phyloP scores from a whole-genome alignment of 1,284 basidiomycete genomes.

The Butyriboletus regius region DNA sequence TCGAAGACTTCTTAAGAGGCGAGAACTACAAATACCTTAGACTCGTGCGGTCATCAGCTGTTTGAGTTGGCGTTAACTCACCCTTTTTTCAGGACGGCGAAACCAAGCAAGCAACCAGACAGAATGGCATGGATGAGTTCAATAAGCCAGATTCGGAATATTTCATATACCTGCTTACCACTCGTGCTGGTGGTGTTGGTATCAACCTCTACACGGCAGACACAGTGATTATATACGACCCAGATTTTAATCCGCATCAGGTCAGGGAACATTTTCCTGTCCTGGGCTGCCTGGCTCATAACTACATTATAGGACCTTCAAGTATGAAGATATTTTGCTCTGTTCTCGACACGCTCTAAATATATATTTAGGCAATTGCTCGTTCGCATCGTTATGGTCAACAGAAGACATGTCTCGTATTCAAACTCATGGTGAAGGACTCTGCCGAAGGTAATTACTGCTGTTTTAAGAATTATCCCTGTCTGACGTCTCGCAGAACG shows the following conservation, averaged over 20 bases:
- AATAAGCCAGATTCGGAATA: conserved; percentile 80
- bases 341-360: conserved; percentile 8
- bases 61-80: not conserved
- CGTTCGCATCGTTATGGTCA: conserved; percentile 80
- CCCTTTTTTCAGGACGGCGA: conserved; percentile 66
- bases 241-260: conserved; percentile 92
- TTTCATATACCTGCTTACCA: conserved; percentile 88
- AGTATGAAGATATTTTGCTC: conserved; percentile 36
- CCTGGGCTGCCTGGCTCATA: conserved; percentile 2
- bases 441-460: conserved; percentile 70
- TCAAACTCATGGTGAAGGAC: conserved; percentile 85
- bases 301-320: conserved; percentile 54
- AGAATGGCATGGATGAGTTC: conserved; percentile 91
- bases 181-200: conserved; percentile 91
- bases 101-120: conserved; percentile 78
- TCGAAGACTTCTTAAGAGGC: conserved; percentile 89
- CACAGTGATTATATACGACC: conserved; percentile 87
- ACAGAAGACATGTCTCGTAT: conserved; percentile 76
- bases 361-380: conserved; percentile 66
- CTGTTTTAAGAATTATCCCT: not conserved
- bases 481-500: conserved; percentile 48
- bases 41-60: conserved; percentile 50
- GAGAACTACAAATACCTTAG: conserved; percentile 87
- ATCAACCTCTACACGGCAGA: conserved; percentile 87
- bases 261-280: conserved; percentile 34